A percentile compares a stretch with the other conserved stretches of the same genome.
Conservation (phyloP, 306 rosid species). For the Lotus japonicus region DNA sequence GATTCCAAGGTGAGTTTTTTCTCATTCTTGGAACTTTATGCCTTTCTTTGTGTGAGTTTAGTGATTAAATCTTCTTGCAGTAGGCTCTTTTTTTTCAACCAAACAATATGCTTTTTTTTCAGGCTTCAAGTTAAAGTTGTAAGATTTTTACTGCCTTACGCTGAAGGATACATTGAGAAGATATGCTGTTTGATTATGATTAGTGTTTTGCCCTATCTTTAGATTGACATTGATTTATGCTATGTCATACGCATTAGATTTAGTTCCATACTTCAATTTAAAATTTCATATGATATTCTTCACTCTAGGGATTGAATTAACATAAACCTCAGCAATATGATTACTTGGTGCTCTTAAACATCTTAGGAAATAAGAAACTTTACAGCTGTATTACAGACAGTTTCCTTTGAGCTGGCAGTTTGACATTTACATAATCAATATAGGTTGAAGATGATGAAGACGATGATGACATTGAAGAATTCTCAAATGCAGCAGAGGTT, state of each 20-base stretch:
- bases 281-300: background rate
- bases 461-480: constrained; percentile 29
- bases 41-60: background rate
- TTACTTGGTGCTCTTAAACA: background rate
- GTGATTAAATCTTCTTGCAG: constrained; percentile 12
- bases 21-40: constrained; percentile 1
- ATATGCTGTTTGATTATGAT: no score
- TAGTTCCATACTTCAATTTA: background rate
- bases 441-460: constrained; percentile 32
- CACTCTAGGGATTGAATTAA: background rate
- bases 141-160: no score
- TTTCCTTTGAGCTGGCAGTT: background rate
- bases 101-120: background rate
- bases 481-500: constrained; percentile 42
- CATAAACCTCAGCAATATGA: background rate
- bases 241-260: background rate
- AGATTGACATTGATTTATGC: background rate
- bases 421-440: constrained; percentile 18
- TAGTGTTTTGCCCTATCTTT: no score
- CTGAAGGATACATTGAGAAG: no score
- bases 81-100: no score
- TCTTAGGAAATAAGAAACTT: constrained; percentile 5
- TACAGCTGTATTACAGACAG: background rate
- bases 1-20: constrained; percentile 13
- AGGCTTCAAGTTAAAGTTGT: no score